These are phyloP conservation scores for Trebouxia gelatinosa DNA, from an alignment of 163 green algal species.

Conservation along the genomic window DNA sequence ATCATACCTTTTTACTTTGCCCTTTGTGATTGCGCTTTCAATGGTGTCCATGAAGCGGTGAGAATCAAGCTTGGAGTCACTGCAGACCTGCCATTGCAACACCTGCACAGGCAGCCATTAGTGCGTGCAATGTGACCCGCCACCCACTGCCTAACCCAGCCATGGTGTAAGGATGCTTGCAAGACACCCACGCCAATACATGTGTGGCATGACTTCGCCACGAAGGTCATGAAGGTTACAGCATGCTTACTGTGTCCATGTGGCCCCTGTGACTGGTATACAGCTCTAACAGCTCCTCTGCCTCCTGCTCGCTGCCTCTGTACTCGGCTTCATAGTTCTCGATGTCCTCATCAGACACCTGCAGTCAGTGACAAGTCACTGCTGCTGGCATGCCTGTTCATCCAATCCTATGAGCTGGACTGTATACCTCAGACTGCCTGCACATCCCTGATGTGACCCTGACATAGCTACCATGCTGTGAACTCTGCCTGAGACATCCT, in stretches of 20 bases:
- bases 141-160: too few species aligned
- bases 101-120: too few species aligned
- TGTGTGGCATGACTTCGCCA: too few species aligned
- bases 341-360: conserved; percentile 82
- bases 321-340: conserved; percentile 69
- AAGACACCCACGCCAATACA: too few species aligned
- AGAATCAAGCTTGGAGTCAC: conserved; percentile 61
- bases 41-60: conserved; percentile 77
- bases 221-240: too few species aligned
- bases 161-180: too few species aligned
- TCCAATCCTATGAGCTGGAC: too few species aligned
- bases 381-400: not conserved
- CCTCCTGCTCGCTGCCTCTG: conserved; percentile 69
- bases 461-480: too few species aligned
- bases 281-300: conserved; percentile 63
- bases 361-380: not conserved
- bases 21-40: conserved; percentile 50
- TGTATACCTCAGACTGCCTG: too few species aligned
- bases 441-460: too few species aligned
- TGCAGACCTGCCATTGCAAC: conserved; percentile 82
- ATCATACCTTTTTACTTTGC: conserved; percentile 28
- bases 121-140: too few species aligned
- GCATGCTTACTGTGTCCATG: conserved; percentile 68
- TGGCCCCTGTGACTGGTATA: conserved; percentile 71
- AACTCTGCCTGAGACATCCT: too few species aligned